Conservation (phyloP, 2,329 filamentous ascomycete species). For the Claviceps sp. region DNA sequence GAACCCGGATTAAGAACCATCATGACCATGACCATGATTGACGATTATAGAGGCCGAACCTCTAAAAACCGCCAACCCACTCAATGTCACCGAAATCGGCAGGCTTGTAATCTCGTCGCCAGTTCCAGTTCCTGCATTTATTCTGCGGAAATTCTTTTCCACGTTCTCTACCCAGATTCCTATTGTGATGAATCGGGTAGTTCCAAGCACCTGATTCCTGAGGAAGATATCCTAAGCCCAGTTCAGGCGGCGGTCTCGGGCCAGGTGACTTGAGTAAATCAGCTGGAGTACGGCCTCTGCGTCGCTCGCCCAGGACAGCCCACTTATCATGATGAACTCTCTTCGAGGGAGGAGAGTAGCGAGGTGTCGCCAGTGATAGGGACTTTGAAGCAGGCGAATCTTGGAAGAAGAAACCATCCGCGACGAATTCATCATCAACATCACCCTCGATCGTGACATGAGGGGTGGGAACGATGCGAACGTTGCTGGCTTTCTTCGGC, state of each 20-base stretch:
- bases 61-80: conserved; percentile 87
- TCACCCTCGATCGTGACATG: conserved; percentile 29
- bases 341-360: conserved; percentile 56
- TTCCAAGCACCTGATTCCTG: conserved; percentile 37
- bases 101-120: conserved; percentile 44
- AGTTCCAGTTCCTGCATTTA: conserved; percentile 46
- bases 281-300: conserved; percentile 49
- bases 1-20: conserved; percentile 2
- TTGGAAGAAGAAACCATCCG: conserved; percentile 62
- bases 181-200: conserved; percentile 25
- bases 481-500: conserved; percentile 10
- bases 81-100: conserved; percentile 68
- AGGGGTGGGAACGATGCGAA: conserved; percentile 10
- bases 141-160: conserved; percentile 41
- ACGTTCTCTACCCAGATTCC: conserved; percentile 28
- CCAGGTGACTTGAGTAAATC: conserved; percentile 37
- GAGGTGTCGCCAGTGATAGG: conserved; percentile 26
- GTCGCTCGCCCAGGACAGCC: conserved; percentile 73
- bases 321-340: conserved; percentile 63
- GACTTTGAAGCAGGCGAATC: conserved; percentile 36
- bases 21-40: conserved; percentile 48
- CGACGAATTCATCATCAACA: conserved; percentile 51
- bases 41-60: conserved; percentile 31
- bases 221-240: conserved; percentile 34
- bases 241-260: conserved; percentile 33